Evolutionary conservation across 768 basidiomycete species (phyloP), one percentile per base, ranked within the genome.

Genomic region (Lentinula raphanica): DNA sequence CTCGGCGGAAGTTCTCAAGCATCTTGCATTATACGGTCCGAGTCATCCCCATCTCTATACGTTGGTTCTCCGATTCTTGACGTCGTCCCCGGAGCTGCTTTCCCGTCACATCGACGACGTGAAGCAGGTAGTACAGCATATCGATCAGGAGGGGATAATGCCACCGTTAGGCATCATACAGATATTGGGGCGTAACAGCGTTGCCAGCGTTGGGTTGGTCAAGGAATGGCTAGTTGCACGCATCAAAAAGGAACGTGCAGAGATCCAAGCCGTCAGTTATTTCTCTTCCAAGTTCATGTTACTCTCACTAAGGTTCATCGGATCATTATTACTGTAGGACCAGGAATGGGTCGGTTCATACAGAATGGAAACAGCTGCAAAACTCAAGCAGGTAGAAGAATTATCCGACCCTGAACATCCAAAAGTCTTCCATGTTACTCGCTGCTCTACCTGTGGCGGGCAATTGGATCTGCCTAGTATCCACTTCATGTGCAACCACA

Each of bases 401-500:
- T 80, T 98, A 17, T 81, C 86, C 4, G 88, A 96, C 70, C 77
- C 85, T 6, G 82, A 85, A 21, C 81, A 86, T 54, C 90, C 97
- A 0, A 82, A 84, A 19, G 89, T 98, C 21, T 97, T 98, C 78
- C 94, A 98, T 67, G 91, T 96, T 60, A 95, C 94, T 7, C 79
- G 94, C 40, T 98, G 97, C 70, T 88, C 95, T 21, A 81, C 87
- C 3, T 98, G 97, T 69, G 81, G 86, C 15, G 92, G 88, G 1
- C 92, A 90, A 64, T 83, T 98, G 59, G 95, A 98, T 68, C 82
- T 98, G 9, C 96, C 97, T 0, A 89, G 85, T 62, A 80, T 98
- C 5, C 95, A 98, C 71, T 98, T 98, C 67, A 97, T 98, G 96
- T 99, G 96, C 72, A 87, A 88, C 65, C 97, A 98, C 68, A 94